Percentiles rank a stretch among this genome's conserved stretches.
Evolutionary conservation across 2,329 filamentous ascomycete genomes (phyloP).

Genomic region (Trichoderma simmonsii): DNA sequence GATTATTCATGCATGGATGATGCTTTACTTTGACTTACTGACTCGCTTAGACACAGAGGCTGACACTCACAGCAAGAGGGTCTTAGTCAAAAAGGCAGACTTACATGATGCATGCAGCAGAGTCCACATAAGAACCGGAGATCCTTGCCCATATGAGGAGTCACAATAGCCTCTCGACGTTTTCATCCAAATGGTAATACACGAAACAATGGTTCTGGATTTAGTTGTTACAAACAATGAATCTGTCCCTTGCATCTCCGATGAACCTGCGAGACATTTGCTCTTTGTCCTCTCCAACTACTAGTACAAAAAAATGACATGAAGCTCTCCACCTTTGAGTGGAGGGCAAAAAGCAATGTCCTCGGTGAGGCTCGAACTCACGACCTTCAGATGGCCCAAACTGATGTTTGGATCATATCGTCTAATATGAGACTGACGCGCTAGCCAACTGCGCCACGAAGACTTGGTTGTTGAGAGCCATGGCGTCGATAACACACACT

Average conservation of each 20-base stretch:
- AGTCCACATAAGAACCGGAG: neutral
- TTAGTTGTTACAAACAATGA: neutral
- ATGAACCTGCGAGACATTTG: neutral
- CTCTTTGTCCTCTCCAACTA: neutral
- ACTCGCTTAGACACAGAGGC: neutral
- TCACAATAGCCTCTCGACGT: neutral
- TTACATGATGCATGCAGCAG: slow-evolving; percentile 11
- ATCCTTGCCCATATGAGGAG: neutral
- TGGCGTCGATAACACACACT: neutral
- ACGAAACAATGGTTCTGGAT: neutral
- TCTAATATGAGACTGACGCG: slow-evolving; percentile 19
- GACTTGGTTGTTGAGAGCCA: slow-evolving; percentile 7
- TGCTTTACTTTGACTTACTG: neutral
- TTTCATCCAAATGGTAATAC: neutral
- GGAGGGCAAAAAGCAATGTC: slow-evolving; percentile 30
- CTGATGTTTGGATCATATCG: slow-evolving; percentile 28
- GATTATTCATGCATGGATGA: neutral
- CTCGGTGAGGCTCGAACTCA: slow-evolving; percentile 50
- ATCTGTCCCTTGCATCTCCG: neutral
- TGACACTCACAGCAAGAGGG: neutral
- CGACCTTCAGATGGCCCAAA: slow-evolving; percentile 41
- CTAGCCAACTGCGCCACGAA: slow-evolving; percentile 19
- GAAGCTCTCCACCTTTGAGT: neutral
- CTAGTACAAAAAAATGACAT: neutral
- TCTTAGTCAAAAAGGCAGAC: neutral